Base-by-base conservation (phyloP, 345 rosid genomes). In the Orychophragmus violaceus region DNA sequence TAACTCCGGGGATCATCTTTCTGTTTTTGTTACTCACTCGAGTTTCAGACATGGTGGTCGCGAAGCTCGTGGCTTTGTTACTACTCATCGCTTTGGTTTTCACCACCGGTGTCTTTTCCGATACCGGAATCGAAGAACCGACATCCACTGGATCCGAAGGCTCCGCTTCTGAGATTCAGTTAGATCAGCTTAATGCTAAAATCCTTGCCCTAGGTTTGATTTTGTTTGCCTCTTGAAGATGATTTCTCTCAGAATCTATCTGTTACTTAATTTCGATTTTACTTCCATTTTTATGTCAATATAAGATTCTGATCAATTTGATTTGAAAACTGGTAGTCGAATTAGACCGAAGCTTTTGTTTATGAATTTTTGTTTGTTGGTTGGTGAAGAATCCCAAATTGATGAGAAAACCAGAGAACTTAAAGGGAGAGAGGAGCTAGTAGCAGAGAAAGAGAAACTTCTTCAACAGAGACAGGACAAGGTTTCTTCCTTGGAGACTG, bases 181-280 rank as follows among this genome's bases (percentile, higher is more conserved):
- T 88, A 28, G 88, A 81, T 61, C 82, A 76, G 22, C 84, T 85
- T 58, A 78, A 81, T 60, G 64, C 89, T 51, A 86, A 76, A 81
- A 86, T 91, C 74, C 84, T 24, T 44, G 27, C 79, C 25, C 90
- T 86, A 33, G 97, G 97, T 91, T 72, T 65, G 52, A 2, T 59
- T 36, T 1, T 27, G 28, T 48, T 48, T 22, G 53, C 16, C 24
- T 44, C 49, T 44, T 53, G 16, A 48, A 48, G 53, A 44, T 48
- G 4, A n/a, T 6, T 14, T 8, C 51, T 1, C 57, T 25, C 12
- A n/a, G 6, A 49, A 49, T 29, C 24, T n/a, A 39, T 5, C 45
- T 39, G 14, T 36, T 39, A 16, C 45, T 42, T 42, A n/a, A 17
- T 42, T 42, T 44, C 12, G 4, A 48, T 23, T 55, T 54, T 19